Conservation (phyloP, 345 rosid genomes). For the Hirschfeldia incana region DNA sequence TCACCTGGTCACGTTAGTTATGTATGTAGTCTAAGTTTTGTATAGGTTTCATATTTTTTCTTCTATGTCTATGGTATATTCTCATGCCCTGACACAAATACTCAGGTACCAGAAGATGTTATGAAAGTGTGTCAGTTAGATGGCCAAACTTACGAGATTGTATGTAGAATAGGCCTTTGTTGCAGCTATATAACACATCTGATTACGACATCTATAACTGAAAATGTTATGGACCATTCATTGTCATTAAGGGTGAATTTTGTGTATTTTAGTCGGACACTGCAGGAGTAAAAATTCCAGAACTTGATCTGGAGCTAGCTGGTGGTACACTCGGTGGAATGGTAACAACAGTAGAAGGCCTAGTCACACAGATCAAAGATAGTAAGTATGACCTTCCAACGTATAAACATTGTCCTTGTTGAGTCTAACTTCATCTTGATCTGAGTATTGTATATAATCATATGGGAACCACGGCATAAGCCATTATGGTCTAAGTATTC, state of each 20-base stretch:
- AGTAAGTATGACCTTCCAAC: constrained; percentile 54
- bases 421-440: neutral
- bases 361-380: constrained; percentile 85
- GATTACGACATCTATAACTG: neutral
- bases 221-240: neutral
- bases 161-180: neutral
- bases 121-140: neutral
- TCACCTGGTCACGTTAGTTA: neutral
- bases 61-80: constrained; percentile 3
- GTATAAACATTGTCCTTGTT: neutral
- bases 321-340: constrained; percentile 92
- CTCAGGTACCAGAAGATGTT: neutral
- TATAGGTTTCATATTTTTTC: neutral
- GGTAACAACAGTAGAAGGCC: constrained; percentile 92
- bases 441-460: neutral
- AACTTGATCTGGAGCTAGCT: constrained; percentile 82
- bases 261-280: constrained; percentile 70
- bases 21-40: neutral
- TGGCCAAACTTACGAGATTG: neutral
- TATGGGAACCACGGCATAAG: neutral
- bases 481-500: neutral
- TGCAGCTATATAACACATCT: neutral
- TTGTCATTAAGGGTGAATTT: neutral
- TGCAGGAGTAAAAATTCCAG: constrained; percentile 75
- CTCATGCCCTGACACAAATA: neutral